Percentiles rank a stretch among this genome's conserved stretches.
Conservation (phyloP, 202 grass and related monocot species). For the Digitaria exilis region DNA sequence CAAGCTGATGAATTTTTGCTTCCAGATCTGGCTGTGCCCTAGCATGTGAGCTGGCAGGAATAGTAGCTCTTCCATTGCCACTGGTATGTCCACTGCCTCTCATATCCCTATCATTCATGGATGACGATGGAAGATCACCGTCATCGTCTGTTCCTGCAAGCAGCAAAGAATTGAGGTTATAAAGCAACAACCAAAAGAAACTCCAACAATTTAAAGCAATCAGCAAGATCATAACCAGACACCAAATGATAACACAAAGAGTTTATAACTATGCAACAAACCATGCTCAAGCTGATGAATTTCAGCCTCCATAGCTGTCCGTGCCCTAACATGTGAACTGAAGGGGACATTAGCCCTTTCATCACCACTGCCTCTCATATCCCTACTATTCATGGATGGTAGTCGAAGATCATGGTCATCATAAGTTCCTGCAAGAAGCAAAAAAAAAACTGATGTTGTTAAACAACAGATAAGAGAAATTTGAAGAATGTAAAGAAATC, state of each 20-base stretch:
- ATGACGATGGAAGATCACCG: slow-evolving; percentile 83
- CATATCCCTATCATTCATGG: slow-evolving; percentile 64
- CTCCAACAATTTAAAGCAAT: slow-evolving; percentile 7
- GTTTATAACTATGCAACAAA: too few species aligned
- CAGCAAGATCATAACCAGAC: neutral
- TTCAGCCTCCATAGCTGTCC: too few species aligned
- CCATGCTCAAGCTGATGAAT: too few species aligned
- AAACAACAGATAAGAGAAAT: too few species aligned
- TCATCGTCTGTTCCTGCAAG: slow-evolving; percentile 74
- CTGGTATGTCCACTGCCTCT: slow-evolving; percentile 63
- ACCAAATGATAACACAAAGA: neutral
- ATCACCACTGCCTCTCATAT: too few species aligned
- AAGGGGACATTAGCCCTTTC: too few species aligned
- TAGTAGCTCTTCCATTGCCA: slow-evolving; percentile 62
- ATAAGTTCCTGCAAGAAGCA: too few species aligned
- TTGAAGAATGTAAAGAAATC: too few species aligned
- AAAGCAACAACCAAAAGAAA: slow-evolving; percentile 23
- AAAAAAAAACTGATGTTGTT: too few species aligned
- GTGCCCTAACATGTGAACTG: too few species aligned
- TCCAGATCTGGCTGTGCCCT: slow-evolving; percentile 73
- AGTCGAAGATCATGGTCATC: too few species aligned
- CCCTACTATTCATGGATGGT: too few species aligned
- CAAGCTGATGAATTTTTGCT: slow-evolving; percentile 58
- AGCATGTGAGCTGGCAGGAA: slow-evolving; percentile 43
- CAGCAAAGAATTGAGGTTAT: neutral